Conservation (phyloP, 345 rosid genomes). For the Atalantia buxifolia region DNA sequence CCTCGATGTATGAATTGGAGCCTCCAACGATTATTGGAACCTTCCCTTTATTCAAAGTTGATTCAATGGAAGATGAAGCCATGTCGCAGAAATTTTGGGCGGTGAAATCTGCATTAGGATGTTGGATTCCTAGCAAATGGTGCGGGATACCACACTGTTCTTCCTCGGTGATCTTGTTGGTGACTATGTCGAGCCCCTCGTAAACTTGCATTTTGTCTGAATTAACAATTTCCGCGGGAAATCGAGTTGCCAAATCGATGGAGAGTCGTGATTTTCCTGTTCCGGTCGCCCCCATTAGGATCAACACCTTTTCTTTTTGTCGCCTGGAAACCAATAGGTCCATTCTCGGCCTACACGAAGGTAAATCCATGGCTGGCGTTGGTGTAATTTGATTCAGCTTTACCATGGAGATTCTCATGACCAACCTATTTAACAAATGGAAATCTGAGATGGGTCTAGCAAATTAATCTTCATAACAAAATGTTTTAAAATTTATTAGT, state of each 20-base stretch:
- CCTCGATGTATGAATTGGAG: conserved; percentile 70
- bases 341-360: conserved; percentile 25
- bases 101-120: conserved; percentile 46
- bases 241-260: conserved; percentile 60
- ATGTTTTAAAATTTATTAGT: no score
- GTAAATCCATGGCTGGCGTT: conserved; percentile 25
- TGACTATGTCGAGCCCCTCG: conserved; percentile 56
- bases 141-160: conserved; percentile 69
- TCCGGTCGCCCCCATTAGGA: conserved; percentile 80
- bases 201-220: conserved; percentile 76
- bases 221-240: conserved; percentile 65
- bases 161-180: conserved; percentile 59
- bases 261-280: conserved; percentile 84
- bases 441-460: neutral
- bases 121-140: conserved; percentile 59
- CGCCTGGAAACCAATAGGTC: conserved; percentile 29
- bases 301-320: conserved; percentile 61
- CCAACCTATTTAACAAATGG: neutral
- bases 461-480: no score
- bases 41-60: conserved; percentile 44
- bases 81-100: conserved; percentile 39
- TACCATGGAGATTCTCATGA: conserved; percentile 38
- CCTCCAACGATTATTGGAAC: conserved; percentile 82
- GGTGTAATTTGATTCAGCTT: conserved; percentile 24
- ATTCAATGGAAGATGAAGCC: conserved; percentile 42